Conservation (phyloP, 257 asterid species). For the Solanum chmielewskii region DNA sequence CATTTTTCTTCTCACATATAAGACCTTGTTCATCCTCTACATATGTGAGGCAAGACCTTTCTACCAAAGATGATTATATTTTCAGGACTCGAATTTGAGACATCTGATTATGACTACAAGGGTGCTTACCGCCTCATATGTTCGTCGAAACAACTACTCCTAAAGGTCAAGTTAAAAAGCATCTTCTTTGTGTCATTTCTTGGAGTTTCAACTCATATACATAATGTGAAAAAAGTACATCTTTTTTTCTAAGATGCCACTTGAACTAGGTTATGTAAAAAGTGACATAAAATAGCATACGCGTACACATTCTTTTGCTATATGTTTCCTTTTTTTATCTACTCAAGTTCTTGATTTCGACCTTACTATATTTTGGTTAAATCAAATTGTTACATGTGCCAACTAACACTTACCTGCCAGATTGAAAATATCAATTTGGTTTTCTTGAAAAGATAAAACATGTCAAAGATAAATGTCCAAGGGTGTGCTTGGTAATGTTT, state of each 20-base stretch:
- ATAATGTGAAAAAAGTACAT: constrained; percentile 18
- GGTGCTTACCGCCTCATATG: not conserved
- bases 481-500: not conserved
- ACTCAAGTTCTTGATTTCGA: not conserved
- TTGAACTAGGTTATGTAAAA: not conserved
- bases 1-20: not conserved
- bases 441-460: not conserved
- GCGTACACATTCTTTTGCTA: not conserved
- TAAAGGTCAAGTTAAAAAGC: not conserved
- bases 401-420: not conserved
- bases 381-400: not conserved
- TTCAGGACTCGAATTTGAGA: not conserved
- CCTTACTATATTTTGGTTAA: not conserved
- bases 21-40: not conserved
- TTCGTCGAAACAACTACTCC: not conserved
- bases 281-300: not conserved
- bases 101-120: not conserved
- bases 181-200: not conserved
- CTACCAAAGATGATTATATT: no score
- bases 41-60: not conserved
- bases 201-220: constrained; percentile 3
- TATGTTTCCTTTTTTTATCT: not conserved
- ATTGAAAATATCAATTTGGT: not conserved
- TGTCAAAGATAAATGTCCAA: no score
- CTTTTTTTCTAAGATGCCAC: not conserved